Evolutionary conservation across 1,284 basidiomycete species (phyloP), one percentile per base, ranked within the genome.

Genomic region (Omphalotus olearius): DNA sequence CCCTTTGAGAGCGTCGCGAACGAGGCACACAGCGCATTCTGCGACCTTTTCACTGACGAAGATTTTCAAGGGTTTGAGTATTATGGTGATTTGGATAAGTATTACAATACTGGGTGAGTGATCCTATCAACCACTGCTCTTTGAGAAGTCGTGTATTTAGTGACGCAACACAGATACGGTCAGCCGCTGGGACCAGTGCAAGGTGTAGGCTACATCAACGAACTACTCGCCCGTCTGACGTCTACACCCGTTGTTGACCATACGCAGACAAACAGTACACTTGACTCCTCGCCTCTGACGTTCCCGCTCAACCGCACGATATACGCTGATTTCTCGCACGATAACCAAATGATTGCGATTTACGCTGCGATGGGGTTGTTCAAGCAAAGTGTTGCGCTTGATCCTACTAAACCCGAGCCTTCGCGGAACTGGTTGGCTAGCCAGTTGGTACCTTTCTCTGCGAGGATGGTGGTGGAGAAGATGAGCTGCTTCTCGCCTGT

Each of bases 191-290:
- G 88, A 0, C 81, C 72, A 2, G 80, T 89, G 1, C 87, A 89
- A 65, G 88, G 87, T 40, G 85, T 91, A 5, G 91, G 91, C 3
- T 93, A 86, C 63, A 70, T 90, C 59, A 92, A 92, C 64, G 91
- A 93, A 66, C 80, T 94, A 35, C 69, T 93, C 16, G 87, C 90
- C 0, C 80, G 91, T n/a, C 74, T 93, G 26, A 87, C 82, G 0
- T 72, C 74, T 11, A 64, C 67, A 13, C 74, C 79, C 0, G 83
- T 88, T 5, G 64, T 63, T 25, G 90, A 93, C 66, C 62, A 72
- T 50, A 93, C 91, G 0, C 85, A 87, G 59, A 89, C 86, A 4
- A 93, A 93, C 66, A 66, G 68, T n/a, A 94, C 91, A 0, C 76
- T 94, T 28, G 83, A 89, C 61, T 58, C 68, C 1, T 74, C 79